These are phyloP conservation scores for Podospora didyma DNA, from an alignment of 495 filamentous ascomycete genomes.

Conservation along the genomic window DNA sequence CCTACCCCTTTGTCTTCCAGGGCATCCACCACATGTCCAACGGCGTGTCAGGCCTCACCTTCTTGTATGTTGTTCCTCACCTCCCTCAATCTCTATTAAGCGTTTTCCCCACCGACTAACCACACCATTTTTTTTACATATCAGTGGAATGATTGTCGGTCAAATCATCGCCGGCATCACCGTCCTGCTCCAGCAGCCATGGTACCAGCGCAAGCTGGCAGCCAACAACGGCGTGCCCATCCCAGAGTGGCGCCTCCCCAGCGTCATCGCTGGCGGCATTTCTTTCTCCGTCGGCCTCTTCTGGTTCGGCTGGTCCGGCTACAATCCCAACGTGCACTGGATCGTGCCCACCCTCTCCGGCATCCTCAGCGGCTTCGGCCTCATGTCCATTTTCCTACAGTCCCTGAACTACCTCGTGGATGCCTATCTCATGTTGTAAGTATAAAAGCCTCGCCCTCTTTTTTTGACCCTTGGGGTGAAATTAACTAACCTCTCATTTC, in stretches of 20 bases:
- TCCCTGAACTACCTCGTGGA: constrained; percentile 84
- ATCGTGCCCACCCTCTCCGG: constrained; percentile 76
- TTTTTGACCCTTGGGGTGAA: too few relatives aligned
- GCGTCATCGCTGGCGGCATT: constrained; percentile 70
- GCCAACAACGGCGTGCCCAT: constrained; percentile 70
- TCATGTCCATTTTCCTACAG: constrained; percentile 81
- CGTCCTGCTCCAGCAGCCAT: constrained; percentile 63
- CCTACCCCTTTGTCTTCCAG: constrained; percentile 77
- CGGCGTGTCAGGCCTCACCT: constrained; percentile 70
- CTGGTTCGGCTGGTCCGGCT: constrained; percentile 85
- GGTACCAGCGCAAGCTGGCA: constrained; percentile 63
- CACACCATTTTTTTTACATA: not conserved
- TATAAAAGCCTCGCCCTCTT: constrained; percentile 15
- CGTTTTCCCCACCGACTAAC: not conserved
- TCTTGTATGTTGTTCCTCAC: constrained; percentile 42
- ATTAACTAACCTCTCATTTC: not conserved
- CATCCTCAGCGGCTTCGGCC: constrained; percentile 50
- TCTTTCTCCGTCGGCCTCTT: constrained; percentile 74
- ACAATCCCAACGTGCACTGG: constrained; percentile 65
- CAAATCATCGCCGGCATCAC: constrained; percentile 62
- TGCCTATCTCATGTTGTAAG: constrained; percentile 80
- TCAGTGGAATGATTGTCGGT: constrained; percentile 65
- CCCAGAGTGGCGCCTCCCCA: constrained; percentile 83
- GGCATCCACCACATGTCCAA: constrained; percentile 61
- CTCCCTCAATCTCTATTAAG: not conserved